Evolutionary conservation across 2,329 filamentous ascomycete genomes (phyloP).

Genomic region (Ceratocystis eucalypticola): DNA sequence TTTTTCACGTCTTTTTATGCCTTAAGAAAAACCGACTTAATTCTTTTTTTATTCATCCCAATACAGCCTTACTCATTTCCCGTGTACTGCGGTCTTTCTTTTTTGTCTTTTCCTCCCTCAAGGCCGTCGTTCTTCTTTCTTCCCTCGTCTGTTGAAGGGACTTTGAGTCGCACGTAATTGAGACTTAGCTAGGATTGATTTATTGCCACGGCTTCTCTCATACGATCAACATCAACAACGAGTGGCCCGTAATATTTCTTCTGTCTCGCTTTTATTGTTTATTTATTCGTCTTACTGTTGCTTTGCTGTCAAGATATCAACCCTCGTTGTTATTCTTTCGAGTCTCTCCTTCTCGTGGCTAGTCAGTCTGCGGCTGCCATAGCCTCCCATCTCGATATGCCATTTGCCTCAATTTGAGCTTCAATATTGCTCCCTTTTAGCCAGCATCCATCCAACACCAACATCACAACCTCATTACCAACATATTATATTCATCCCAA

Average conservation of each 20-base stretch:
- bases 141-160: background rate
- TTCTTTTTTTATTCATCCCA: conserved; percentile 21
- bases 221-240: too few species aligned
- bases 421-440: background rate
- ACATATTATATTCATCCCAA: background rate
- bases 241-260: background rate
- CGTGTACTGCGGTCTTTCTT: background rate
- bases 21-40: too few species aligned
- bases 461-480: background rate
- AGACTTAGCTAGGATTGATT: background rate
- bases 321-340: background rate
- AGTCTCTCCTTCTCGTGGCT: background rate
- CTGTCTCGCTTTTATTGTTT: background rate
- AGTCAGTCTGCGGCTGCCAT: background rate
- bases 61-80: background rate
- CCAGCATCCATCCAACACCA: background rate
- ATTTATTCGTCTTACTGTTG: background rate
- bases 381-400: conserved; percentile 8
- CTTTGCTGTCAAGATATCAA: background rate
- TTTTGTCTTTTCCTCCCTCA: background rate
- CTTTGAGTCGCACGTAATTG: background rate
- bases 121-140: background rate
- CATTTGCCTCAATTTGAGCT: conserved; percentile 7
- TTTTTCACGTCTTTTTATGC: background rate
- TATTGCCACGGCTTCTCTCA: background rate